These are phyloP conservation scores for Yamadazyma atlantica DNA, from an alignment of 1,139 yeast species.

Conservation along the genomic window DNA sequence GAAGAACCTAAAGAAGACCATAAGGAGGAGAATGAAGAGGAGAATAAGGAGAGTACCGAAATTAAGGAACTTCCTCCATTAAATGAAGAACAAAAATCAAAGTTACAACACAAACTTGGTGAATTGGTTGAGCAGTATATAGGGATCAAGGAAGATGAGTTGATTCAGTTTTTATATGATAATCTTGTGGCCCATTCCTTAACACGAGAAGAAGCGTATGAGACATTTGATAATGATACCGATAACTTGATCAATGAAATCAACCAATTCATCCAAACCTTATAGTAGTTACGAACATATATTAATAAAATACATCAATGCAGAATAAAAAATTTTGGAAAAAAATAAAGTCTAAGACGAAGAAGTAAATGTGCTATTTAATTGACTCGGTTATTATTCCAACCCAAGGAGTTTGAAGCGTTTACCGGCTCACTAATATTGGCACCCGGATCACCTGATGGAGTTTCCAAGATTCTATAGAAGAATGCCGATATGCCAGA, in stretches of 20 bases:
- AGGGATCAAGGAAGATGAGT: constrained; percentile 52
- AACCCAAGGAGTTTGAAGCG: constrained; percentile 48
- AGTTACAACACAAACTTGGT: constrained; percentile 29
- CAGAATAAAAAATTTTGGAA: constrained; percentile 1
- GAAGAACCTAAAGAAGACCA: neutral
- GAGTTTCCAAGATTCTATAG: constrained; percentile 26
- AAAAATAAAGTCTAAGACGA: constrained; percentile 3
- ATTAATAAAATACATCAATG: constrained; percentile 4
- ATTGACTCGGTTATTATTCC: constrained; percentile 26
- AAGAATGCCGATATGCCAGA: constrained; percentile 33
- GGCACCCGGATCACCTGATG: constrained; percentile 18
- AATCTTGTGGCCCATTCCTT: constrained; percentile 33
- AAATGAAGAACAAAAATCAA: neutral
- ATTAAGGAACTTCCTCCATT: neutral
- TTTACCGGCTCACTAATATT: constrained; percentile 47
- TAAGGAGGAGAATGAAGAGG: constrained; percentile 18
- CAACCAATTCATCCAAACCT: constrained; percentile 21
- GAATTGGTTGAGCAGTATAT: constrained; percentile 49
- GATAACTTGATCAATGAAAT: constrained; percentile 40
- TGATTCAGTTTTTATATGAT: constrained; percentile 42
- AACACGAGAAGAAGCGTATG: constrained; percentile 41
- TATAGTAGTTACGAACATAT: constrained; percentile 1
- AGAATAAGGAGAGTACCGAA: constrained; percentile 7
- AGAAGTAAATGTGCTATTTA: constrained; percentile 1
- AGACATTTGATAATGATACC: constrained; percentile 60